Evolutionary conservation across 345 rosid species (phyloP), one percentile per base, ranked within the genome.

Genomic region (Salix exigua): DNA sequence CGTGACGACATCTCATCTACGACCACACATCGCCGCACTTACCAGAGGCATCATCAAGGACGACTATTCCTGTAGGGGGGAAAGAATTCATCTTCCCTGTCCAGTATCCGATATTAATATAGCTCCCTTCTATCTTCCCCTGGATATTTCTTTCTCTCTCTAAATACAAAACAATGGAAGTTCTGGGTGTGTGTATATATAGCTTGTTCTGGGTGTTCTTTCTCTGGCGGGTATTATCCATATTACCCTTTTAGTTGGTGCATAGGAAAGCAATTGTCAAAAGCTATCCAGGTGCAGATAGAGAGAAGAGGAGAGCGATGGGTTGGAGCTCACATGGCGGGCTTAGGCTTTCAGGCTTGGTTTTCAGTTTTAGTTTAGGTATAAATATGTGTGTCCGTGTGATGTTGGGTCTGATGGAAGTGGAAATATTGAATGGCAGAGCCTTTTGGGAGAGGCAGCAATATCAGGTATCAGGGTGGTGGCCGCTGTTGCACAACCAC

Each of bases 1-100:
- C 81, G 86, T 63, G 83, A 87, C 75, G 88, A 88, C 81, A 84
- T 82, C 86, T 81, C 76, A 77, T 78, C 74, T 81, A 86, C 80
- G 89, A 83, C 84, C 85, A 80, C 79, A 85, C 84, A 78, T 85
- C 87, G 87, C 89, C 85, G 81, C 65, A 78, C 78, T 84, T 75
- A 74, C 66, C 78, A 80, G 66, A 82, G 77, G 64, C 85, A 82
- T 74, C 87, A 75, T 78, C 83, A 61, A 75, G 48, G 70, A 26
- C 33, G 28, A 60, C 76, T 60, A 69, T 35, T 48, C 73, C 19
- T 23, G 58, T 76, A 82, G 51, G 33, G 64, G 35, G 38, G n/a
- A 68, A 23, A 37, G 17, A 23, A 48, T 73, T 81, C 37, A 62
- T 82, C 80, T 79, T 77, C 81, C 33, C 33, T 3, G 3, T 31